Evolutionary conservation across 2,329 filamentous ascomycete genomes (phyloP).

Genomic region (Trichoderma arundinaceum): DNA sequence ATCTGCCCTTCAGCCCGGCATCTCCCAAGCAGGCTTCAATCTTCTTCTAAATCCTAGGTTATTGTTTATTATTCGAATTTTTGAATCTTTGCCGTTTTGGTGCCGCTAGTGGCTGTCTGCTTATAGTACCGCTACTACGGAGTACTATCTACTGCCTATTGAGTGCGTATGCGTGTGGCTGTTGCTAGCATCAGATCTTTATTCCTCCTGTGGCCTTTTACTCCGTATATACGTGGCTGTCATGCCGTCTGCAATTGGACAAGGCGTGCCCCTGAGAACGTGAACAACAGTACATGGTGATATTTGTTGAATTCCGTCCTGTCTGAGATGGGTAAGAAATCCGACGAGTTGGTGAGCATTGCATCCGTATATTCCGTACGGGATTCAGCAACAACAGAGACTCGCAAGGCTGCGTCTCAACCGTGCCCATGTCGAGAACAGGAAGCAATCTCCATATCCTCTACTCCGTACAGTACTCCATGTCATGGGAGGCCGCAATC

Average conservation of each 20-base stretch:
- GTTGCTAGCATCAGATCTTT: neutral
- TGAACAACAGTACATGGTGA: neutral
- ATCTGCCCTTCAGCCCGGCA: neutral
- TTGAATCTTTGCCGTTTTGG: neutral
- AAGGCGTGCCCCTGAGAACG: neutral
- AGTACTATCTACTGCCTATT: too few species aligned
- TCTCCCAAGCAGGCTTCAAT: neutral
- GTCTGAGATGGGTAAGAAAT: neutral
- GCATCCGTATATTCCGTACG: too few species aligned
- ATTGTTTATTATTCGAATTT: too few species aligned
- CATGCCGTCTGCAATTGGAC: conserved; percentile 4
- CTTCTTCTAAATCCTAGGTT: neutral
- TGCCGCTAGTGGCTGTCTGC: too few species aligned
- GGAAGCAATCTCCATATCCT: too few species aligned
- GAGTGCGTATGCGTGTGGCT: too few species aligned
- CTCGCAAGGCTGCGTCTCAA: too few species aligned
- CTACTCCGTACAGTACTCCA: too few species aligned
- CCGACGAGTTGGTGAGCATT: neutral
- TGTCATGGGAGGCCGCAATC: conserved; percentile 2
- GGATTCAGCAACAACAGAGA: too few species aligned
- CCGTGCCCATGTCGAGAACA: too few species aligned
- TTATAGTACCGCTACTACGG: too few species aligned
- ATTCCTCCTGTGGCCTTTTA: conserved; percentile 13
- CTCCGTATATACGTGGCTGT: neutral
- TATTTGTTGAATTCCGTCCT: too few species aligned